Evolutionary conservation across 306 rosid species (phyloP), one percentile per base, ranked within the genome.

Genomic region (Begonia fuchsioides): DNA sequence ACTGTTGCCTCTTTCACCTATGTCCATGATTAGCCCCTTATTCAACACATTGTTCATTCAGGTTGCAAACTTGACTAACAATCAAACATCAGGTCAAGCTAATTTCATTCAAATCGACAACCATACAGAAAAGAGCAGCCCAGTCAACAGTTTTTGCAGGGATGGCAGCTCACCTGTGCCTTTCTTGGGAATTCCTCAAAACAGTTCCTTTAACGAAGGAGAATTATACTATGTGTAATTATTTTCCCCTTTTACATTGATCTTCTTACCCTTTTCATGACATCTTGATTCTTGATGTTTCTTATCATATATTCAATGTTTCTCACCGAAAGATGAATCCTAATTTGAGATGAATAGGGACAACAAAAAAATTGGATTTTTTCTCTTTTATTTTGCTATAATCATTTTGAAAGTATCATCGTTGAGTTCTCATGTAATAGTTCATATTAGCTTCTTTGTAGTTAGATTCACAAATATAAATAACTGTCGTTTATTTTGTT

Each of bases 161-260:
- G 57, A 55, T 54, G 55, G 19, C 54, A 75, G 79, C 71, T 64
- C 75, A 59, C 94, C 94, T 47, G 77, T 83, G 65, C 72, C 80
- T 54, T 64, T 80, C 39, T 77, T 83, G 32, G 41, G 51, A 44
- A 16, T 2, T 60, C 64, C 50, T 59, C 67, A 9, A 48, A 76
- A 17, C 51, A 59, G 49, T 43, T 49, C 67, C 17, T 41, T 3
- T 10, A 3, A 60, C 0, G 60, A 73, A 66, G 55, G 71, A 55
- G 94, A 77, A 58, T 62, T 74, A 55, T 87, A 75, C 67, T 87
- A 59, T 73, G 67, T 65, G 96, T 82, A 87, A 68, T 39, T 58
- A 54, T 53, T 46, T 55, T 66, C 59, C 60, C 55, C 50, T 14
- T 53, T 44, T 39, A 13, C 41, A 41, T 14, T 69, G 26, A 47